Evolutionary conservation across 768 basidiomycete genomes (phyloP), one percentile per base, ranked within the genome.

Genomic region (Strobilomyces confusus): DNA sequence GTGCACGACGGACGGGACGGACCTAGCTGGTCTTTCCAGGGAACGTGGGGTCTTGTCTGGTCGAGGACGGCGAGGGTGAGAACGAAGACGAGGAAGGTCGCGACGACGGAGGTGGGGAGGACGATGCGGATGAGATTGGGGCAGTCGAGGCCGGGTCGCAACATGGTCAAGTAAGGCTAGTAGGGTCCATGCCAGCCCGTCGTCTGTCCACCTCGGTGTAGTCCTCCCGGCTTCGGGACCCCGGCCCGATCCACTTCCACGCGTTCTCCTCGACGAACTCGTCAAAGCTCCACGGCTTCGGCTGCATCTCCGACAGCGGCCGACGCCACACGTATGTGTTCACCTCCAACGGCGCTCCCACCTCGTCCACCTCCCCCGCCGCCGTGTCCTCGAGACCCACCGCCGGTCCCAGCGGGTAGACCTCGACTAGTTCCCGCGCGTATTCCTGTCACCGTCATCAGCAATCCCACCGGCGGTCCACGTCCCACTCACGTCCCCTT

Each of bases 221-320:
- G 51, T 80, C 75, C 19, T 62, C 54, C 5, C 75, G 73, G 4
- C 62, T 55, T 20, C 63, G 53, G 19, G 72, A 69, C 7, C 61
- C 70, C 9, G 64, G 56, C 1, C 80, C 82, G 36, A 87, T 77
- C 92, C 93, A 95, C 52, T 86, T 86, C 77, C 81, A 82, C 2
- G 89, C 84, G 58, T 83, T 88, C 29, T 87, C 79, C 62, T 72
- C 69, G 29, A 95, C 77, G 63, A 97, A 97, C 4, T 83, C 80
- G n/a, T 83, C 81, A 62, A 87, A 94, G 0, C 83, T 79, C 95
- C 95, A 98, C 5, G 89, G 69, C 29, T 76, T 74, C 0, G 81
- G 73, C 23, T 80, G 73, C 9, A 98, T 72, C 8, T 68, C 55
- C 0, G 60, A 58, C 8, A 79, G 22, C 0, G 70, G 64, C 4